Evolutionary conservation across 257 asterid genomes (phyloP), one percentile per base, ranked within the genome.

Genomic region (Leonotis leonurus): DNA sequence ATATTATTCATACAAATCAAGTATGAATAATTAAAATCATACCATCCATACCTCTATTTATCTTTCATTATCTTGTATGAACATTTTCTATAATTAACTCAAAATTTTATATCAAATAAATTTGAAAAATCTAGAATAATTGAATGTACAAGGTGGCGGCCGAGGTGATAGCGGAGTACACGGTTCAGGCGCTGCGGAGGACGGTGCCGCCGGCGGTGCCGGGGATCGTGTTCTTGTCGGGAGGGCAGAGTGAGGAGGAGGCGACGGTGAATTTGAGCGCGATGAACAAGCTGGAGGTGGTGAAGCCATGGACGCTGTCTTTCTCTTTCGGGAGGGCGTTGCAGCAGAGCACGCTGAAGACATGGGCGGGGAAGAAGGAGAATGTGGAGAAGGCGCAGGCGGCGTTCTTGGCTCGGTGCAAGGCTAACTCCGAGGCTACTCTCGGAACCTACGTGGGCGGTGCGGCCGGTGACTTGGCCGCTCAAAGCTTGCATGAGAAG

Each of bases 171-270:
- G 97, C 94, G 0, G 89, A 84, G 40, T 74, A 64, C 91, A 89
- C 94, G 1, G 95, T 89, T 45, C 40, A 75, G 48, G 94, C 97
- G 0, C 36, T 86, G 56, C 71, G 88, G 40, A 67, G 95, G 40
- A 89, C 97, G 0, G 95, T 89, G 56, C 95, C 97, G 11, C 82
- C 95, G 7, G 97, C 89, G n/a, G 97, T 89, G 59, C 97, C 95
- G 0, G 94, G 95, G 43, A 43, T 89, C 3, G 95, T 89, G 77
- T 89, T 89, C 65, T 52, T 89, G 39, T 89, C 97, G 0, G 97
- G 97, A 2, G 97, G 97, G 67, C 95, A 89, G 54, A 89, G 97
- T 39, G 97, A 86, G 75, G 95, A 86, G 63, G 86, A 89, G 74
- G 96, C 94, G 11, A 86, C 97, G 0, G 73, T 70, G 32, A 89